Evolutionary conservation across 2,329 filamentous ascomycete species (phyloP).

Genomic region (Hirsutella thompsonii): DNA sequence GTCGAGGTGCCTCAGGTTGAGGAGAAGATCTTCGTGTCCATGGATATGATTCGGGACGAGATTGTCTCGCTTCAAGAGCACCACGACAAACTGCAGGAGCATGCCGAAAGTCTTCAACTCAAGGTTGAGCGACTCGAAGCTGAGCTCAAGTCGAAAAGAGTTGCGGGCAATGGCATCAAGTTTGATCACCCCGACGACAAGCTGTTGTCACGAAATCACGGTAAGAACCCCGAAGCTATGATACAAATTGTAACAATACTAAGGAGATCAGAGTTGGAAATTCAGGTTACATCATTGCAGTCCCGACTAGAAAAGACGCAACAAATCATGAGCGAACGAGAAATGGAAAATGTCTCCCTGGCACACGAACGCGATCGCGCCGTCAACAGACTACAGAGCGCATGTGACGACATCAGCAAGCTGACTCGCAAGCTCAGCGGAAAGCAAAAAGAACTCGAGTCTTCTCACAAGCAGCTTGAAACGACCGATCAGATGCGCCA

Average conservation of each 20-base stretch:
- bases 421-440: conserved; percentile 28
- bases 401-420: conserved; percentile 43
- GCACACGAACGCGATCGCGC: conserved; percentile 53
- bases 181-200: conserved; percentile 32
- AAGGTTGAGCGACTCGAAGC: conserved; percentile 37
- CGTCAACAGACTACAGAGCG: conserved; percentile 47
- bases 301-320: conserved; percentile 49
- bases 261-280: conserved; percentile 35
- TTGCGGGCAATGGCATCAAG: conserved; percentile 23
- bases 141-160: conserved; percentile 32
- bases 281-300: conserved; percentile 46
- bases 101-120: conserved; percentile 38
- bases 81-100: conserved; percentile 40
- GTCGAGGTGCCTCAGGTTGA: conserved; percentile 39
- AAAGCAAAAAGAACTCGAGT: conserved; percentile 28
- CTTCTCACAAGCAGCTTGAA: conserved; percentile 27
- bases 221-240: conserved; percentile 26
- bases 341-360: conserved; percentile 50
- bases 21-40: conserved; percentile 44
- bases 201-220: conserved; percentile 37
- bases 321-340: conserved; percentile 46
- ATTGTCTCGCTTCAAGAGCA: conserved; percentile 42
- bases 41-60: conserved; percentile 49
- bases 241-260: background rate
- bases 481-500: conserved; percentile 24